Conservation (phyloP, 192 early-diverging fungal species). For the Chytriomyces hyalinus region DNA sequence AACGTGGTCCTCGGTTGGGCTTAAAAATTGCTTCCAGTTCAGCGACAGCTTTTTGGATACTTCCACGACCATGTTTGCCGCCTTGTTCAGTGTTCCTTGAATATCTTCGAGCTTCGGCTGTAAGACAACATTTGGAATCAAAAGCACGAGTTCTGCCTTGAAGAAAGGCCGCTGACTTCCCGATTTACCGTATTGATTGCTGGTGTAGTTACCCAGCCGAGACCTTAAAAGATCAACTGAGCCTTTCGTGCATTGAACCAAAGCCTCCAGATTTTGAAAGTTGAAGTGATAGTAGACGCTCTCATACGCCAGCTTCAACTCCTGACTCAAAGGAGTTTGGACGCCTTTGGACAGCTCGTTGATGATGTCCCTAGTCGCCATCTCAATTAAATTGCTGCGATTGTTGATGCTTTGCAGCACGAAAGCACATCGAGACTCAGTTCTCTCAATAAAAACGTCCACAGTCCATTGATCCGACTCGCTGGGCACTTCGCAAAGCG, state of each 20-base stretch:
- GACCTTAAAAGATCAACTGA: slow-evolving; percentile 61
- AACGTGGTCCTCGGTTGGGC: slow-evolving; percentile 52
- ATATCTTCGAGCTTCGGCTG: slow-evolving; percentile 72
- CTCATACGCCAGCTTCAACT: slow-evolving; percentile 62
- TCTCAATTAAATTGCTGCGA: slow-evolving; percentile 64
- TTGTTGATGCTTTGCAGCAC: slow-evolving; percentile 60
- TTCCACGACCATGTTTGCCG: slow-evolving; percentile 61
- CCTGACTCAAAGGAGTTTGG: slow-evolving; percentile 44
- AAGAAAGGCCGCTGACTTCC: slow-evolving; percentile 64
- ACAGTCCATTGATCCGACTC: slow-evolving; percentile 69
- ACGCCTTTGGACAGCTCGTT: slow-evolving; percentile 59
- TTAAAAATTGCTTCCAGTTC: slow-evolving; percentile 60
- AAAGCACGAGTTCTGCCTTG: slow-evolving; percentile 61
- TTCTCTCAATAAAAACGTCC: slow-evolving; percentile 61
- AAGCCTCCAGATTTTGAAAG: slow-evolving; percentile 65
- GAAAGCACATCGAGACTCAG: slow-evolving; percentile 55
- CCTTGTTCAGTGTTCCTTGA: slow-evolving; percentile 62
- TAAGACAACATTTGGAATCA: slow-evolving; percentile 67
- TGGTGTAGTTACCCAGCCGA: slow-evolving; percentile 63
- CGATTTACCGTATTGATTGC: slow-evolving; percentile 62
- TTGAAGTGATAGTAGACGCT: slow-evolving; percentile 69
- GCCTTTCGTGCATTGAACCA: slow-evolving; percentile 67
- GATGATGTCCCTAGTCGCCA: slow-evolving; percentile 62
- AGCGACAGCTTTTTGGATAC: slow-evolving; percentile 62
- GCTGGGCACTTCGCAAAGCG: slow-evolving; percentile 58